These are phyloP conservation scores for Isoetes engelmannii DNA, from an alignment of 83 land plant species.

Conservation along the genomic window DNA sequence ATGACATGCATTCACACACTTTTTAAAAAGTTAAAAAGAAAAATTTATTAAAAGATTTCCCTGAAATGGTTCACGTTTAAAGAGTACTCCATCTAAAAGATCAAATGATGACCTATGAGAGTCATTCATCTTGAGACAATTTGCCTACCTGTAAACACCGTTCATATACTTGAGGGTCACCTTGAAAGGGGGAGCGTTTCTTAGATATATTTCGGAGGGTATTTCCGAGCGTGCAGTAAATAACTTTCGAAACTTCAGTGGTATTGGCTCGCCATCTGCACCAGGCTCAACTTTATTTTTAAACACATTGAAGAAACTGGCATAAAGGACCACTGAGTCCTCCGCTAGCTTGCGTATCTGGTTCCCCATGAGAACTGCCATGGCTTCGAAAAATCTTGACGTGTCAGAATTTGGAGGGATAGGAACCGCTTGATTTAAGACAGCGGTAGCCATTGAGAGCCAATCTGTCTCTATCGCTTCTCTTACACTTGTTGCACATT, in stretches of 20 bases:
- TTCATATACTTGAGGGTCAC: slow-evolving; percentile 22
- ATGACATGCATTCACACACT: not conserved
- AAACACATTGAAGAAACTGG: slow-evolving; percentile 5
- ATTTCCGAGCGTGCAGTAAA: not conserved
- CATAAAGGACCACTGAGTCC: slow-evolving; percentile 23
- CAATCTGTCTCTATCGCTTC: slow-evolving; percentile 26
- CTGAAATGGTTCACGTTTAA: not conserved
- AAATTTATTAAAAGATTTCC: not conserved
- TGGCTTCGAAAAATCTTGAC: slow-evolving; percentile 31
- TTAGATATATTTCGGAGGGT: not conserved
- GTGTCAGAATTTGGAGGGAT: slow-evolving; percentile 25
- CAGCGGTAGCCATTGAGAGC: slow-evolving; percentile 19
- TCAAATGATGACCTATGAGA: slow-evolving; percentile 1
- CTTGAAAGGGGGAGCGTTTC: slow-evolving; percentile 26
- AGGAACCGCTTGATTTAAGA: slow-evolving; percentile 35
- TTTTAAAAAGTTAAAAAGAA: not conserved
- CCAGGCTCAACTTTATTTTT: not conserved
- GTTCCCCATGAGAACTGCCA: slow-evolving; percentile 29
- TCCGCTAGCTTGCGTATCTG: slow-evolving; percentile 30
- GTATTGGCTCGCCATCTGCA: not conserved
- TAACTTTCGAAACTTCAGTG: slow-evolving; percentile 4
- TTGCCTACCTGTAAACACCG: slow-evolving; percentile 32
- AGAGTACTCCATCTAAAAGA: not conserved
- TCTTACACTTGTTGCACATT: slow-evolving; percentile 12
- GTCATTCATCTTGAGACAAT: not conserved